Evolutionary conservation across 352 stramenopile genomes (phyloP), one percentile per base, ranked within the genome.

Genomic region (Phytopythium delawarense): DNA sequence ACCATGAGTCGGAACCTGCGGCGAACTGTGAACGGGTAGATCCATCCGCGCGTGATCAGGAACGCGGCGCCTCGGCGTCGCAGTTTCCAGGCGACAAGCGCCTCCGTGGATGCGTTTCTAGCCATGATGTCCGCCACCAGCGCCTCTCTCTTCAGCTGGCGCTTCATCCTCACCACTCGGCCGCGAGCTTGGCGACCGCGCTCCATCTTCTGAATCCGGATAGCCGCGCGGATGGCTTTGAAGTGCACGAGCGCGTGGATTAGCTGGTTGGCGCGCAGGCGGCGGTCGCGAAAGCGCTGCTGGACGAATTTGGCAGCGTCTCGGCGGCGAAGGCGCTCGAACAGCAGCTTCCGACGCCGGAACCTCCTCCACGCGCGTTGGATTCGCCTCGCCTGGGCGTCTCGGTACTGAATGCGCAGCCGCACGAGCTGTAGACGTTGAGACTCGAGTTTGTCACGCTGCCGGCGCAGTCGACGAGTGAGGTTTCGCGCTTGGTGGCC

Each of bases 21-120:
- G 6, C 72, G 66, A 28, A 87, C 50, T 16, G 74, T 63, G 51
- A 75, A 79, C 1, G 76, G 78, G 32, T 83, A 86, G 52, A 88
- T 58, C 1, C 61, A 67, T 12, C 39, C 44, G 12, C 54, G 66
- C n/a, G 62, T 66, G n/a, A 89, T 87, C 18, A 88, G 16, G 39
- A 76, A 84, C 3, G 60, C 66, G n/a, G 80, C 80, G 18, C 78
- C 80, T 4, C 66, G 69, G 15, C 71, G 72, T 28, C 79, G 74
- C 8, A 86, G 64, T 40, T 76, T 70, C 76, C 76, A 89, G 32
- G 62, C 62, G 12, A 79, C 35, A 30, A 75, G 61, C 40, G 76
- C 76, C 52, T 67, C 60, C 1, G 64, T 67, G 2, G 76, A 85
- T 34, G 75, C 65, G 53, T 77, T 82, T 6, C 80, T 64, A 18